Conservation (phyloP, 2,329 filamentous ascomycete species). For the Penicillium sp. region DNA sequence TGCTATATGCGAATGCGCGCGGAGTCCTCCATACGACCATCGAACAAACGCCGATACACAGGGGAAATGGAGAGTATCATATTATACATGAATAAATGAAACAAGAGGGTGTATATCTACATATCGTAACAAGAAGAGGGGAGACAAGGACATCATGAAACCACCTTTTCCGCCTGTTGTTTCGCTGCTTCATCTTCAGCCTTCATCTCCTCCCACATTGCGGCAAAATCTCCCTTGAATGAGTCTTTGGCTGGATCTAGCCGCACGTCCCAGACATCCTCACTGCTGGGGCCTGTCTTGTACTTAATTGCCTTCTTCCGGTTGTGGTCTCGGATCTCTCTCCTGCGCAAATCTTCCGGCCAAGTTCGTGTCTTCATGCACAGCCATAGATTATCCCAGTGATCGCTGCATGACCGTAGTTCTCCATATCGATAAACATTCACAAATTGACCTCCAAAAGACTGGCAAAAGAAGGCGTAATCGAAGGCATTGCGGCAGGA, state of each 20-base stretch:
- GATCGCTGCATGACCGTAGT: conserved; percentile 72
- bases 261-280: conserved; percentile 84
- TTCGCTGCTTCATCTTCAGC: conserved; percentile 40
- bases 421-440: conserved; percentile 83
- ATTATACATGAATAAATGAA: conserved; percentile 5
- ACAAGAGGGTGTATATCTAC: conserved; percentile 12
- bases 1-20: background rate
- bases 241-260: conserved; percentile 57
- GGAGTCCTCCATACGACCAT: background rate
- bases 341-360: conserved; percentile 57
- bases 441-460: conserved; percentile 85
- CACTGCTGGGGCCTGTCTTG: conserved; percentile 69
- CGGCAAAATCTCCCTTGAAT: conserved; percentile 45
- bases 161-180: conserved; percentile 24
- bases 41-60: background rate
- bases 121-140: conserved; percentile 9
- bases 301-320: conserved; percentile 65
- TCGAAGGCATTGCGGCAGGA: conserved; percentile 90
- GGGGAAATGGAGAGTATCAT: conserved; percentile 3
- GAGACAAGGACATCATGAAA: conserved; percentile 11
- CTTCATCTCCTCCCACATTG: conserved; percentile 42
- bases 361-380: conserved; percentile 82
- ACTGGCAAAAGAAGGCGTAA: conserved; percentile 89
- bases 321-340: conserved; percentile 64
- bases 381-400: conserved; percentile 95